These are phyloP conservation scores for Cyberlindnera amylophila DNA, from an alignment of 805 yeast genomes.

Conservation along the genomic window DNA sequence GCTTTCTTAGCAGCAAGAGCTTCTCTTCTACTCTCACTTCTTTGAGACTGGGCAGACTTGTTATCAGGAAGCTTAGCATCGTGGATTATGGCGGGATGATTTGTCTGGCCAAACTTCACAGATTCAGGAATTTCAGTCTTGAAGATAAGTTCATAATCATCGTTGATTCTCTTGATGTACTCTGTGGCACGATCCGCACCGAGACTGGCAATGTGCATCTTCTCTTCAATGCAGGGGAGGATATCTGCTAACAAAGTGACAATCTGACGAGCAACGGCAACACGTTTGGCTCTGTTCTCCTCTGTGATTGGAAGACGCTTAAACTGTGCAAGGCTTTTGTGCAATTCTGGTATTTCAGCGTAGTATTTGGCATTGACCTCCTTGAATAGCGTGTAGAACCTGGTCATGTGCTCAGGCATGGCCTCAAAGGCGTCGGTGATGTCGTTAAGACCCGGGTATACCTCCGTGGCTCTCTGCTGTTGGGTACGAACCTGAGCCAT, in stretches of 20 bases:
- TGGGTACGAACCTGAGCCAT: constrained; percentile 11
- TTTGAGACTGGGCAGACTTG: constrained; percentile 65
- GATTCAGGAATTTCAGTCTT: constrained; percentile 78
- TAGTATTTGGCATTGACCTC: constrained; percentile 96
- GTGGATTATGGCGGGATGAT: constrained; percentile 86
- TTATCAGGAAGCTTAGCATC: constrained; percentile 48
- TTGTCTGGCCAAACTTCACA: constrained; percentile 70
- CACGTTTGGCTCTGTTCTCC: constrained; percentile 17
- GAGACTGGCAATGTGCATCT: constrained; percentile 93
- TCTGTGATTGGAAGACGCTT: constrained; percentile 31
- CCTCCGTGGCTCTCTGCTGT: constrained; percentile 30
- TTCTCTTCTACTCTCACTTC: constrained; percentile 85
- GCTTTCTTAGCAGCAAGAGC: constrained; percentile 89
- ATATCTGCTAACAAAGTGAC: constrained; percentile 53
- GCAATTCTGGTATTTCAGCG: constrained; percentile 63
- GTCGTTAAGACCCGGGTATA: constrained; percentile 86
- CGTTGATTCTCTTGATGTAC: constrained; percentile 69
- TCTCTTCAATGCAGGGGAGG: constrained; percentile 91
- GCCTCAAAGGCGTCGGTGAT: constrained; percentile 89
- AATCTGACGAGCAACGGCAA: constrained; percentile 33
- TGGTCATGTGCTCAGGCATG: constrained; percentile 74
- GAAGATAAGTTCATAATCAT: constrained; percentile 72
- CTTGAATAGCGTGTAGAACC: constrained; percentile 81
- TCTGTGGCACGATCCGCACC: constrained; percentile 75
- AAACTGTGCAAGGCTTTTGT: constrained; percentile 48